These are phyloP conservation scores for Lolium rigidum DNA, from an alignment of 176 grass and related monocot genomes.

Conservation along the genomic window DNA sequence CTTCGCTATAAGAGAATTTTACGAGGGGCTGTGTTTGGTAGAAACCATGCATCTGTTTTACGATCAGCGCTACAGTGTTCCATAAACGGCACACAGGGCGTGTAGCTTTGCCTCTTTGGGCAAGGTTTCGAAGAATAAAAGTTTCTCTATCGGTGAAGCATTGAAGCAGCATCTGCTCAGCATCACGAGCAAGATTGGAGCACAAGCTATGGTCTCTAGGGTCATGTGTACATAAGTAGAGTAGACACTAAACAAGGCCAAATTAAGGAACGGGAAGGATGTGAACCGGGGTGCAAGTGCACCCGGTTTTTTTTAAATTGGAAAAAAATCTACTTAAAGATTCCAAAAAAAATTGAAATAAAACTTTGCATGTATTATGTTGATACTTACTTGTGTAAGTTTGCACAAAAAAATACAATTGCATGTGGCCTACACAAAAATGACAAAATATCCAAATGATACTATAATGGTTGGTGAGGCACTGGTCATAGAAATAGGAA, in stretches of 20 bases:
- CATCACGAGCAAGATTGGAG: conserved; percentile 42
- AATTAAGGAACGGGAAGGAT: too few species aligned
- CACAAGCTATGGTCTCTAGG: neutral
- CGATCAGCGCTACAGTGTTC: neutral
- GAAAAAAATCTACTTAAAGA: too few species aligned
- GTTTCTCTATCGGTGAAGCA: conserved; percentile 33
- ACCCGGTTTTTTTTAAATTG: too few species aligned
- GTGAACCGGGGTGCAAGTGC: too few species aligned
- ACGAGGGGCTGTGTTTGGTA: neutral
- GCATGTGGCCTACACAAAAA: too few species aligned
- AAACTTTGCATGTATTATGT: too few species aligned
- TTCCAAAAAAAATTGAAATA: too few species aligned
- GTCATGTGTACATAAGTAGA: neutral
- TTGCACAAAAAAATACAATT: too few species aligned
- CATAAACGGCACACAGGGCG: neutral
- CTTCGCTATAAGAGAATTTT: neutral
- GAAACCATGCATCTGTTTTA: neutral
- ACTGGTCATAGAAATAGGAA: too few species aligned
- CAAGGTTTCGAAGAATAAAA: conserved; percentile 45
- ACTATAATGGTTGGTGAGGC: too few species aligned
- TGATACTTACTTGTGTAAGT: too few species aligned
- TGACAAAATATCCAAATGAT: too few species aligned
- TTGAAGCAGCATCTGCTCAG: neutral
- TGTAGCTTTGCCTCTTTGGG: neutral
- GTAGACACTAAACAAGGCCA: neutral